Evolutionary conservation across 768 basidiomycete species (phyloP).

Genomic region (Fomitopsis pulvina): DNA sequence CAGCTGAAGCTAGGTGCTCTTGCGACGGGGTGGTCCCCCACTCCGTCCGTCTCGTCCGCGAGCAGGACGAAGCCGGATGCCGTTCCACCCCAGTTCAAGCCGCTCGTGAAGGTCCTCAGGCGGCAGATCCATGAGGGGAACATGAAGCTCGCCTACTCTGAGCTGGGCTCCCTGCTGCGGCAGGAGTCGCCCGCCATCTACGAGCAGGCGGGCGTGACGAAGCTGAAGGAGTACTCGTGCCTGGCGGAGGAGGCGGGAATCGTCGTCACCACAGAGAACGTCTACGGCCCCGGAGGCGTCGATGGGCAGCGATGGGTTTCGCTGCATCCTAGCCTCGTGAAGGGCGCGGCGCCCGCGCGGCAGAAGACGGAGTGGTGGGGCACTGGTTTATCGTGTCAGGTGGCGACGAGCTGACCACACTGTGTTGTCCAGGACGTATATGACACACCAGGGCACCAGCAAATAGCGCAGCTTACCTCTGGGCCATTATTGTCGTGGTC

Average conservation of each 20-base stretch:
- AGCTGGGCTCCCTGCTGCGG: constrained; percentile 19
- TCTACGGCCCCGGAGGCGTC: background rate
- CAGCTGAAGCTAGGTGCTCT: background rate
- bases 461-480: background rate
- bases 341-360: background rate
- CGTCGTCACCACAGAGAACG: constrained; percentile 6
- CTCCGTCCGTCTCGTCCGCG: background rate
- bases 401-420: background rate
- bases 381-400: background rate
- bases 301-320: constrained; percentile 10
- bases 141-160: constrained; percentile 15
- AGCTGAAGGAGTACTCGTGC: constrained; percentile 21
- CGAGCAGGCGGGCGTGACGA: constrained; percentile 16
- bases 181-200: constrained; percentile 9
- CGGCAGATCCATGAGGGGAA: constrained; percentile 13
- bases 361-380: background rate
- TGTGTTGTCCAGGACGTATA: background rate
- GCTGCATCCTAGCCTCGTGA: constrained; percentile 6
- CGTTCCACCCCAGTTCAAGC: constrained; percentile 16
- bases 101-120: constrained; percentile 20
- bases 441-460: background rate
- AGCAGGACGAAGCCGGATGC: too few relatives aligned
- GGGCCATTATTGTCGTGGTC: too few relatives aligned
- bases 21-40: too few relatives aligned
- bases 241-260: constrained; percentile 15